Base-by-base conservation (phyloP, 495 filamentous ascomycete species). In the Daldinia caldariorum region DNA sequence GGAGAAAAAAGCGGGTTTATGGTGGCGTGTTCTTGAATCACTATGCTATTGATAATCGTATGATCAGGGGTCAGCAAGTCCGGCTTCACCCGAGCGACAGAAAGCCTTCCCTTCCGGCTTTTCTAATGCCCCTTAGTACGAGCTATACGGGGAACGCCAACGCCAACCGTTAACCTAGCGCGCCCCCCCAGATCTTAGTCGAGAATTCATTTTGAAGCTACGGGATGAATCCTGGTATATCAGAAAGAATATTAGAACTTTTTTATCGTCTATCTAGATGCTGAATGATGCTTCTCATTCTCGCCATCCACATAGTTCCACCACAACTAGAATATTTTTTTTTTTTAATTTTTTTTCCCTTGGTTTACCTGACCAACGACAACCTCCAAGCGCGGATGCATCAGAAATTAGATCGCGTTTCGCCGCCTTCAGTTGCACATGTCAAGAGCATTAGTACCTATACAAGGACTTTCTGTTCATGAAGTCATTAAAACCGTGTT, bases 11-110 rank as follows among this genome's bases (percentile, higher is more conserved):
- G 51, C 61, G 70, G 65, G 57, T 18, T 53, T 47, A 0, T n/a
- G 31, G 61, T 72, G 70, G 70, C 61, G 51, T 72, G 70, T 69
- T 66, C 43, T 62, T 72, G 61, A 64, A 61, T 72, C 60, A 72
- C 39, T 61, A 45, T 58, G 38, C 61, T 69, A 57, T 68, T 67
- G 65, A 69, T 60, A 0, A 58, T 72, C 65, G 70, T 72, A 72
- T 69, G 70, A 72, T 66, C 57, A 57, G 34, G 53, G 41, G 32
- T 29, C 13, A 47, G 39, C 13, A 39, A 56, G 45, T 47, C 70
- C 70, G 70, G 49, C n/a, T 69, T 72, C 58, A 65, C 57, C 70
- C 70, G 70, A 72, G 39, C 49, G 7, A 26, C 26, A 63, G 26
- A 49, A 18, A 18, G 6, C 16, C 58, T 10, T 55, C n/a, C n/a